phyloP scores from a whole-genome alignment of 2,329 filamentous ascomycete species.

The Alternaria viburni region DNA sequence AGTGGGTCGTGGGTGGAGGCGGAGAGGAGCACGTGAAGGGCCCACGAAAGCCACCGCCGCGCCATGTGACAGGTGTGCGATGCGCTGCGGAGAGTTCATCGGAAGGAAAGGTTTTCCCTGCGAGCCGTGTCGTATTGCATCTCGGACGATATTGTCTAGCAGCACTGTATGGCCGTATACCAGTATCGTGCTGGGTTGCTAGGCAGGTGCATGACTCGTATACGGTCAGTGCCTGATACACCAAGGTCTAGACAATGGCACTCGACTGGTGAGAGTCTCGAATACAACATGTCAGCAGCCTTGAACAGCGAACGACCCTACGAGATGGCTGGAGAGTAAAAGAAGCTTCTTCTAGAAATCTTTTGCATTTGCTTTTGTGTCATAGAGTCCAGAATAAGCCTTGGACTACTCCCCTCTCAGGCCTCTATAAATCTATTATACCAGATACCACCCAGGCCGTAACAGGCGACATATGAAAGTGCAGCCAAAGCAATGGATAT shows the following conservation, averaged over 20 bases:
- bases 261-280: background rate
- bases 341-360: background rate
- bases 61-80: background rate
- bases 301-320: background rate
- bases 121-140: background rate
- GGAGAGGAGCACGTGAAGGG: slow-evolving; percentile 14
- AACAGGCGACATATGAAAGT: background rate
- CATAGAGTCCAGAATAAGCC: background rate
- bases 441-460: slow-evolving; percentile 3
- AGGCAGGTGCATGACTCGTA: background rate
- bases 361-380: background rate
- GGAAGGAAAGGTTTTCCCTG: background rate
- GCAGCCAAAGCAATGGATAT: slow-evolving; percentile 1
- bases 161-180: background rate
- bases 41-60: background rate
- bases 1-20: slow-evolving; percentile 18
- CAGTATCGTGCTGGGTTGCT: background rate
- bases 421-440: background rate
- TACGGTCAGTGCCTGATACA: background rate
- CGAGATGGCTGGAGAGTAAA: background rate
- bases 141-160: background rate
- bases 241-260: background rate
- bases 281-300: background rate
- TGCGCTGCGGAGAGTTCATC: slow-evolving; percentile 9
- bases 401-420: background rate